These are phyloP conservation scores for Suhomyces anneliseae DNA, from an alignment of 1,139 yeast species.

Conservation along the genomic window DNA sequence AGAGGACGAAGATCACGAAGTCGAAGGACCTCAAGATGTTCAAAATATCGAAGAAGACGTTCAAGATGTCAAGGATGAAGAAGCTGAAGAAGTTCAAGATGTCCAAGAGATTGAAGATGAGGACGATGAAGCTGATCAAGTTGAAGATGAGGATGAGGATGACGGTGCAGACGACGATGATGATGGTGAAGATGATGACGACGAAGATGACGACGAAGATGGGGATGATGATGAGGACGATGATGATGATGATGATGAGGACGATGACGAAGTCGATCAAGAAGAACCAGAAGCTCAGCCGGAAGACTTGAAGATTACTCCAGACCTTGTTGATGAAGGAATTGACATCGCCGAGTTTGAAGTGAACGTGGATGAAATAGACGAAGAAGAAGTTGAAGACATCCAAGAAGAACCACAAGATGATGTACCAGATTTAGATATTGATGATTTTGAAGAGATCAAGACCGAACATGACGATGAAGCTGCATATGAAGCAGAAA, in stretches of 20 bases:
- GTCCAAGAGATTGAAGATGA: no score
- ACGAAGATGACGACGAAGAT: no score
- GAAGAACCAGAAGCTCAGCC: not conserved
- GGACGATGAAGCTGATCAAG: no score
- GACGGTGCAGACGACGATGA: no score
- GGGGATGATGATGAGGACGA: constrained; percentile 9
- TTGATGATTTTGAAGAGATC: not conserved
- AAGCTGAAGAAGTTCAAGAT: not conserved
- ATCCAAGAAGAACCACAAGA: not conserved
- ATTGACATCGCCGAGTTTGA: no score
- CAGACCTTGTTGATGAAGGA: no score
- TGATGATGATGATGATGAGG: not conserved
- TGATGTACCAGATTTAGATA: not conserved
- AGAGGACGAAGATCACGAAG: no score
- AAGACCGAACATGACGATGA: constrained; percentile 1
- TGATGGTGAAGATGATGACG: no score
- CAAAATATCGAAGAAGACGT: not conserved
- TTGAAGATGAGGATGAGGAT: no score
- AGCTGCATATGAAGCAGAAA: not conserved
- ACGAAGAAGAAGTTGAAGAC: not conserved
- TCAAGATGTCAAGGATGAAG: not conserved
- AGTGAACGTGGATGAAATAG: not conserved
- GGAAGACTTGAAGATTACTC: not conserved
- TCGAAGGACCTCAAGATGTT: no score
- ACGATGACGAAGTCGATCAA: not conserved